A percentile compares a stretch with the other conserved stretches of the same genome.
phyloP scores from a whole-genome alignment of 306 rosid genomes.

The Quillaja saponaria region DNA sequence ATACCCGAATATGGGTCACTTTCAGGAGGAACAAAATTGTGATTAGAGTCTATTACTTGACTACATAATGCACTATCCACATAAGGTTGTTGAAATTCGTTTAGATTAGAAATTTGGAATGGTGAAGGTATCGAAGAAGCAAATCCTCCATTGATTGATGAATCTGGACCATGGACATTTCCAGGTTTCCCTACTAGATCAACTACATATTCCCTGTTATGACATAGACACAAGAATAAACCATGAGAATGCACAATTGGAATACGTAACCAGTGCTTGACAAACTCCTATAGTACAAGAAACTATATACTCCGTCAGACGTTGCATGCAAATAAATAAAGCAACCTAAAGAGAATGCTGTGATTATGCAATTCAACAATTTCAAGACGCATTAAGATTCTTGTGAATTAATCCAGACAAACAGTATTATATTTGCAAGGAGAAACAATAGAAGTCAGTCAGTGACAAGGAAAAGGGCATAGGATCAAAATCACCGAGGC shows the following conservation, averaged over 20 bases:
- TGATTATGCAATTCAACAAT: too few relatives aligned
- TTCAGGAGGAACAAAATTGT: conserved; percentile 42
- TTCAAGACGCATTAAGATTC: too few relatives aligned
- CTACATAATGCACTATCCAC: conserved; percentile 41
- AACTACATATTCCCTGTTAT: conserved; percentile 88
- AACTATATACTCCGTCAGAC: conserved; percentile 11
- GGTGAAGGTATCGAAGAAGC: conserved; percentile 80
- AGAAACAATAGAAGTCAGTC: not conserved
- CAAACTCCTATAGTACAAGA: conserved; percentile 6
- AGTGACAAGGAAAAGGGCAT: too few relatives aligned
- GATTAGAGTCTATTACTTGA: conserved; percentile 43
- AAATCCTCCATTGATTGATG: conserved; percentile 87
- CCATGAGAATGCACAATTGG: not conserved
- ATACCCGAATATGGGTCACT: conserved; percentile 54
- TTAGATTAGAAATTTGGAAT: conserved; percentile 74
- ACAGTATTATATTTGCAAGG: not conserved
- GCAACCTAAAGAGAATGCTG: too few relatives aligned
- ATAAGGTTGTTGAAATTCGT: conserved; percentile 64
- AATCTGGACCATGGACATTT: conserved; percentile 85
- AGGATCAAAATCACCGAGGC: not conserved
- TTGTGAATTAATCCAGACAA: too few relatives aligned
- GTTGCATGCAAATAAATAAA: too few relatives aligned
- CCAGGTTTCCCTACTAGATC: conserved; percentile 99
- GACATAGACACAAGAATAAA: not conserved
- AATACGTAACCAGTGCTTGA: conserved; percentile 19